Evolutionary conservation across 2,329 filamentous ascomycete genomes (phyloP), one percentile per base, ranked within the genome.

Genomic region (Alternaria rosae): DNA sequence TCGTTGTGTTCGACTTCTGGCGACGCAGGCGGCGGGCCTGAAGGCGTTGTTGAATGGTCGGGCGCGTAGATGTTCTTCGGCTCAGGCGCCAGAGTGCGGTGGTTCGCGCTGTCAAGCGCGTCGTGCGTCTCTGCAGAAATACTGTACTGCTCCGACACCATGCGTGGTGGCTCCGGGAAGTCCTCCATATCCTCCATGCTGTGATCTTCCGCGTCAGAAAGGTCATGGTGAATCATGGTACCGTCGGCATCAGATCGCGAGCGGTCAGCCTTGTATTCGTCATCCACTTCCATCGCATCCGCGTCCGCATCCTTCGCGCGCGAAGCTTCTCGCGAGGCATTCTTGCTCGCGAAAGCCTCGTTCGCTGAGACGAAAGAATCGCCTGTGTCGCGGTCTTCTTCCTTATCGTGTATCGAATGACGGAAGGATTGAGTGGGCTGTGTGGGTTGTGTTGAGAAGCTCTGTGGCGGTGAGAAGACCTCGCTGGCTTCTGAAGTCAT

Each of bases 351-450:
- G 20, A 80, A 73, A 10, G 74, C 80, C 62, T 84, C 82, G 50
- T 82, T 81, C 3, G 83, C 83, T 11, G 83, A 85, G 15, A 83
- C 80, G 61, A 85, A 85, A 2, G 82, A 83, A 53, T 83, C 82
- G 51, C 81, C 75, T 51, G 76, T 69, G 67, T 78, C 66, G 73
- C 75, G 66, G 69, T 74, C 67, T 54, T 72, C 61, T 6, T 74
- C 73, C 3, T 71, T 69, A 0, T 61, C 60, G 25, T 70, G 61
- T 28, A 71, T 63, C 3, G 70, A 76, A 26, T 62, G 66, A 45
- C 66, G 59, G 51, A 78, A 76, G 1, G 75, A 76, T 42, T 72
- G 65, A 5, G 70, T 70, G 6, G 73, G 48, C 56, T 77, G 73
- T 20, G 75, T 77, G 7, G 73, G 69, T 54, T 78, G 76, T 8